Evolutionary conservation across 2,329 filamentous ascomycete species (phyloP).

Genomic region (Ceratocystis lukuohia): DNA sequence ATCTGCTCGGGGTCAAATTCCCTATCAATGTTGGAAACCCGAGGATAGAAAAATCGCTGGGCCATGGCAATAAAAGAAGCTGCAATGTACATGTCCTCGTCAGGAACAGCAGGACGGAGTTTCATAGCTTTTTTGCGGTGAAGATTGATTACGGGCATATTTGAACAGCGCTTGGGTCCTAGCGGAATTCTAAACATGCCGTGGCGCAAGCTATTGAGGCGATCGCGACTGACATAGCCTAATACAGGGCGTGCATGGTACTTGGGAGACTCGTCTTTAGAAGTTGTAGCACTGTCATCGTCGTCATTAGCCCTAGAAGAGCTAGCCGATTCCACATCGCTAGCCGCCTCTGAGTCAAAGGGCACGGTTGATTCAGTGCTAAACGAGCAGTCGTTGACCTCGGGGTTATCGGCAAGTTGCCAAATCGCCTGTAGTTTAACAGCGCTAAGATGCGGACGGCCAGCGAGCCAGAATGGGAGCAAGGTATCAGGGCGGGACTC

Average conservation of each 20-base stretch:
- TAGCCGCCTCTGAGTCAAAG: conserved; percentile 13
- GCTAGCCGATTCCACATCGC: not conserved
- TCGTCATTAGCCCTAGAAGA: not conserved
- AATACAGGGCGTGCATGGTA: conserved; percentile 28
- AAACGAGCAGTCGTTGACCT: conserved; percentile 12
- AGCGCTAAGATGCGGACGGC: conserved; percentile 4
- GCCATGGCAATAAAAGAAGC: conserved; percentile 44
- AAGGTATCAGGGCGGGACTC: conserved; percentile 6
- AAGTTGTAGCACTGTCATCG: not conserved
- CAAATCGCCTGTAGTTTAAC: conserved; percentile 14
- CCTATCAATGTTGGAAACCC: conserved; percentile 20
- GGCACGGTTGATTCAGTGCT: conserved; percentile 13
- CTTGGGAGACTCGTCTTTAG: conserved; percentile 25
- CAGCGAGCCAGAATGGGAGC: conserved; percentile 17
- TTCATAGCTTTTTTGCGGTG: conserved; percentile 35
- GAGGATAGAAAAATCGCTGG: conserved; percentile 39
- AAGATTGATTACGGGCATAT: conserved; percentile 36
- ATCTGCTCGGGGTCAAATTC: conserved; percentile 19
- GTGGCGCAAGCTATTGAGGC: conserved; percentile 30
- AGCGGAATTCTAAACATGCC: conserved; percentile 35
- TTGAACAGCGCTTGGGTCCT: conserved; percentile 31
- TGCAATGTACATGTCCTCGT: conserved; percentile 41
- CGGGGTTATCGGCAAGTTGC: conserved; percentile 9
- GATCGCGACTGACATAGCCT: conserved; percentile 23
- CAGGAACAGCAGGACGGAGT: conserved; percentile 34